phyloP scores from a whole-genome alignment of 352 stramenopile species.

The Blastocystis sp. region DNA sequence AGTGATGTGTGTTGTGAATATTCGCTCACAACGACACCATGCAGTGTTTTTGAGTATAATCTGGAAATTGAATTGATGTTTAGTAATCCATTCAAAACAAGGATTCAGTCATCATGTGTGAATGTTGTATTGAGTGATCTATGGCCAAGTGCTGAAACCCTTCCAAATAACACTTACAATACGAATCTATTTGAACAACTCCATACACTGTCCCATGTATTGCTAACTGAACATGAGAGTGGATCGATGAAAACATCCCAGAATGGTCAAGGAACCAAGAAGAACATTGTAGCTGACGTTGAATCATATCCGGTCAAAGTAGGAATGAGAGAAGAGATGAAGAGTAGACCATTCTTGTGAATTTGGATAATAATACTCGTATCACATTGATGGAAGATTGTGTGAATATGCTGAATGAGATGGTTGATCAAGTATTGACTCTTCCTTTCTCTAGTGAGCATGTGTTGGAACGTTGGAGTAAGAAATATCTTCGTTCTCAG shows the following conservation, averaged over 20 bases:
- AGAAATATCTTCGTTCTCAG: constrained; percentile 31
- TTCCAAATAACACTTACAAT: background rate
- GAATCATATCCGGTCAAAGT: background rate
- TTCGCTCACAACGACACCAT: background rate
- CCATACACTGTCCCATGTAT: constrained; percentile 19
- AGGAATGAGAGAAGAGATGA: background rate
- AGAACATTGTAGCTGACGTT: background rate
- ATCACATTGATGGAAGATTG: constrained; percentile 27
- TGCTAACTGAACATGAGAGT: constrained; percentile 14
- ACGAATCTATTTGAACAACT: constrained; percentile 50
- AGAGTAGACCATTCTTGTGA: constrained; percentile 36
- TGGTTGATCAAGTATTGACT: background rate
- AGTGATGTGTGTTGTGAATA: constrained; percentile 13
- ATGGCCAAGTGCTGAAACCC: background rate
- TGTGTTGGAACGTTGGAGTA: constrained; percentile 22
- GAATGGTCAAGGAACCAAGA: background rate
- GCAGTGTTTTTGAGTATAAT: background rate
- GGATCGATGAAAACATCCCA: background rate
- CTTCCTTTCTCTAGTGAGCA: background rate
- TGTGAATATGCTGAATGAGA: constrained; percentile 3
- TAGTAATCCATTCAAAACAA: background rate
- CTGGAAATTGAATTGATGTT: background rate
- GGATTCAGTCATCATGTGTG: background rate
- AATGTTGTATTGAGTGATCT: background rate
- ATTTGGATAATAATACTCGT: constrained; percentile 8